These are phyloP conservation scores for Wickerhamomyces xylosicus DNA, from an alignment of 805 yeast species.

Conservation along the genomic window DNA sequence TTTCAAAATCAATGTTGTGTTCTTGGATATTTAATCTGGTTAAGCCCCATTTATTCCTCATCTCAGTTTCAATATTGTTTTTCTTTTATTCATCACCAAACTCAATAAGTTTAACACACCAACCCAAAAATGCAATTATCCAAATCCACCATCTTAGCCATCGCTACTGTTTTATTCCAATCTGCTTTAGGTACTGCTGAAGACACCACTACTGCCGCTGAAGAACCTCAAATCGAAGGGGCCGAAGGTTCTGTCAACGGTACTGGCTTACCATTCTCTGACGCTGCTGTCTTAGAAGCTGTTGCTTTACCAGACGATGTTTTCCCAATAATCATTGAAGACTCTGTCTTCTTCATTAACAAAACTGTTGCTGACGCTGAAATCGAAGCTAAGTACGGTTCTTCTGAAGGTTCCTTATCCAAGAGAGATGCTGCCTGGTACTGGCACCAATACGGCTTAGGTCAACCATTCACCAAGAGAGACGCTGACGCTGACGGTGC, in stretches of 20 bases:
- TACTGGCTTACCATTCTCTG: constrained; percentile 19
- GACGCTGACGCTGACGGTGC: constrained; percentile 13
- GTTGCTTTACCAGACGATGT: constrained; percentile 14
- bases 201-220: constrained; percentile 6
- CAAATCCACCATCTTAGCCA: constrained; percentile 7
- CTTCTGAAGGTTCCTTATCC: constrained; percentile 1
- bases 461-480: constrained; percentile 13
- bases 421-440: constrained; percentile 10
- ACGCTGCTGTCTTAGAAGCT: constrained; percentile 18
- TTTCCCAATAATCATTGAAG: constrained; percentile 15
- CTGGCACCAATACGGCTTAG: constrained; percentile 11
- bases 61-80: not conserved
- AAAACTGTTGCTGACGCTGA: constrained; percentile 15
- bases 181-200: constrained; percentile 5
- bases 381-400: constrained; percentile 5
- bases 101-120: not conserved
- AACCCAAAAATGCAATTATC: constrained; percentile 8
- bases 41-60: too few relatives aligned
- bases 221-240: constrained; percentile 1
- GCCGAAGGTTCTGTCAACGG: constrained; percentile 8
- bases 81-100: not conserved
- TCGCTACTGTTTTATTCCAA: constrained; percentile 7
- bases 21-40: too few relatives aligned
- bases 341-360: constrained; percentile 18
- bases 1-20: too few relatives aligned